phyloP scores from a whole-genome alignment of 345 rosid genomes.

The Salix udensis region DNA sequence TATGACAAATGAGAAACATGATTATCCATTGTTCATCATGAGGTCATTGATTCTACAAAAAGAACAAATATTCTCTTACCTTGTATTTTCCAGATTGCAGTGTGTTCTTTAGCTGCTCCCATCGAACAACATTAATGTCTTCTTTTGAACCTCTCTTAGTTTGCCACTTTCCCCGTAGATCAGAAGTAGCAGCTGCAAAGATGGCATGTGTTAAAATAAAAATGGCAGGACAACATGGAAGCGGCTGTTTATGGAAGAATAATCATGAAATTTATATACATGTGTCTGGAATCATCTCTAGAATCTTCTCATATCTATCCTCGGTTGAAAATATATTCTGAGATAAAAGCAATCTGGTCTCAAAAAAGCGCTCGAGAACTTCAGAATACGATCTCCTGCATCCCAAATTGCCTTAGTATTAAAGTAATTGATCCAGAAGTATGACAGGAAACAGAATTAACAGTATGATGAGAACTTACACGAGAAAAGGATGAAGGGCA shows the following conservation, averaged over 20 bases:
- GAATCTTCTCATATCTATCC: constrained; percentile 80
- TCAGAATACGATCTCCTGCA: constrained; percentile 85
- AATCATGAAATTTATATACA: constrained; percentile 34
- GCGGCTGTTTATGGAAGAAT: background rate
- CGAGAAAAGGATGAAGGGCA: constrained; percentile 86
- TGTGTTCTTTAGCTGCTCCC: constrained; percentile 73
- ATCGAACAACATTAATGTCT: constrained; percentile 58
- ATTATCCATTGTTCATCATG: too few relatives aligned
- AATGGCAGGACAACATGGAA: background rate
- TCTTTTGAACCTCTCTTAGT: constrained; percentile 58
- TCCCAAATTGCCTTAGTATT: constrained; percentile 11
- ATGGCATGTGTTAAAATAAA: background rate
- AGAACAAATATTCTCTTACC: constrained; percentile 31
- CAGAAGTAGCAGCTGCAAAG: constrained; percentile 63
- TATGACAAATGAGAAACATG: too few relatives aligned
- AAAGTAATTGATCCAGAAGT: background rate
- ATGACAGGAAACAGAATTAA: background rate
- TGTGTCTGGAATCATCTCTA: constrained; percentile 82
- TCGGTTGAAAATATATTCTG: constrained; percentile 63
- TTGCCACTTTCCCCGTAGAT: constrained; percentile 83
- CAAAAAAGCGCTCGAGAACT: constrained; percentile 66
- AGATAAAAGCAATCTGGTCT: constrained; percentile 56
- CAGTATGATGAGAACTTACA: constrained; percentile 40
- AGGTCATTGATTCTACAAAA: too few relatives aligned
- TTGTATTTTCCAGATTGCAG: constrained; percentile 71